Evolutionary conservation across 176 grass and related monocot species (phyloP).

Genomic region (Juncus inflexus): DNA sequence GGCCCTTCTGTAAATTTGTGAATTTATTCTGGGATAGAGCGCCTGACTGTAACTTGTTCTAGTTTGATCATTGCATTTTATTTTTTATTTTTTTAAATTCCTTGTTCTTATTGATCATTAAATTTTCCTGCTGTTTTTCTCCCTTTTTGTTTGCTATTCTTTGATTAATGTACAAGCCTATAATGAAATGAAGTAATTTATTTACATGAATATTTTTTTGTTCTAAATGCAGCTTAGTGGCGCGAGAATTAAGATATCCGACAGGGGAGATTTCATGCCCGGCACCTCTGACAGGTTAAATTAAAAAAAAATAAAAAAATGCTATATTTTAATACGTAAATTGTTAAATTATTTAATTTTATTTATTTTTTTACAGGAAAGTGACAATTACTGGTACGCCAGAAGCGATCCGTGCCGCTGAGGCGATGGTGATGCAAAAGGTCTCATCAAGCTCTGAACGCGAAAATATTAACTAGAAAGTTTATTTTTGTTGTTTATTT

Average conservation of each 20-base stretch:
- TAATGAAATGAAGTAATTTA: too few species aligned
- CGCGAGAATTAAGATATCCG: slow-evolving; percentile 83
- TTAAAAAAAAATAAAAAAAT: neutral
- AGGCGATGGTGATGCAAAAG: slow-evolving; percentile 93
- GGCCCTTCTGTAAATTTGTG: too few species aligned
- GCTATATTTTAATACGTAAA: too few species aligned
- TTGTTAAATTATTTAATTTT: neutral
- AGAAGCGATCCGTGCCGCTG: slow-evolving; percentile 66
- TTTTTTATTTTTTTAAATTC: too few species aligned
- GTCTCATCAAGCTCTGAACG: slow-evolving; percentile 73
- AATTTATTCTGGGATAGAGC: too few species aligned
- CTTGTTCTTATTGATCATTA: neutral
- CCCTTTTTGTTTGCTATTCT: neutral
- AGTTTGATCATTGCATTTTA: neutral
- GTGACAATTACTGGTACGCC: slow-evolving; percentile 84
- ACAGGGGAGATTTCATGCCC: slow-evolving; percentile 71
- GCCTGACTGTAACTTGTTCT: neutral
- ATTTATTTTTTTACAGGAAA: slow-evolving; percentile 59
- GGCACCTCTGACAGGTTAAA: slow-evolving; percentile 78
- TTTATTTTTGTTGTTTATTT: slow-evolving; percentile 2
- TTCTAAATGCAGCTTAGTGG: slow-evolving; percentile 56
- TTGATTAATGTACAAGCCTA: neutral
- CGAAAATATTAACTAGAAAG: slow-evolving; percentile 3
- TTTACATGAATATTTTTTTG: neutral
- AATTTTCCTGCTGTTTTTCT: neutral